Evolutionary conservation across 345 rosid genomes (phyloP), one percentile per base, ranked within the genome.

Genomic region (Hypericum perforatum): DNA sequence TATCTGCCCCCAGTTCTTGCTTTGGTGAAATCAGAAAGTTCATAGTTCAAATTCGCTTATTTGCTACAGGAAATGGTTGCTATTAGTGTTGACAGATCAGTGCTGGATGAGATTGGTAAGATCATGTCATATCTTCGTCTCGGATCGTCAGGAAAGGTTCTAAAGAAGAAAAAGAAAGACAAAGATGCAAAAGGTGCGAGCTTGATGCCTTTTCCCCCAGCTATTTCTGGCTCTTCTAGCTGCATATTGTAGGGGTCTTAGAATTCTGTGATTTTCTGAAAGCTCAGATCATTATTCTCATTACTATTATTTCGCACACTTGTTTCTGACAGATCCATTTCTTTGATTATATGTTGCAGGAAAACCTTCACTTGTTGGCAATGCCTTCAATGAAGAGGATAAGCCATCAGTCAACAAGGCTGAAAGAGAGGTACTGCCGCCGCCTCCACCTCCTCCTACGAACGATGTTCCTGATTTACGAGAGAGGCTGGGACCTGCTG

Each of bases 111-210:
- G 51, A 92, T 92, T 70, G 83, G 95, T 44, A 92, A 87, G 72
- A 88, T 92, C 58, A 82, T 92, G 95, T 74, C 86, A 37, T 92
- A 92, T 71, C 96, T 92, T 68, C 96, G 98, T 61, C 98, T 88
- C 66, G 96, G 96, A 61, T 85, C 98, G 63, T 85, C 98, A 39
- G 98, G 98, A 59, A 88, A 92, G 82, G 94, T 92, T 67, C 88
- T 88, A 48, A 92, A 92, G 86, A 91, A 88, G 95, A 92, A 92
- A 75, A 92, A 78, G 90, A 92, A 88, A 68, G 96, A 92, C 54
- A 92, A 73, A 75, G 95, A 83, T 53, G 52, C 68, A 2, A 88
- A 74, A 82, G 94, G 98, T 85, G 66, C 43, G 45, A 62, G 0
- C 45, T 46, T 6, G 32, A 22, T 22, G 32, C 32, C 32, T 22